These are phyloP conservation scores for Neurospora sp. DNA, from an alignment of 495 filamentous ascomycete genomes.

Conservation along the genomic window DNA sequence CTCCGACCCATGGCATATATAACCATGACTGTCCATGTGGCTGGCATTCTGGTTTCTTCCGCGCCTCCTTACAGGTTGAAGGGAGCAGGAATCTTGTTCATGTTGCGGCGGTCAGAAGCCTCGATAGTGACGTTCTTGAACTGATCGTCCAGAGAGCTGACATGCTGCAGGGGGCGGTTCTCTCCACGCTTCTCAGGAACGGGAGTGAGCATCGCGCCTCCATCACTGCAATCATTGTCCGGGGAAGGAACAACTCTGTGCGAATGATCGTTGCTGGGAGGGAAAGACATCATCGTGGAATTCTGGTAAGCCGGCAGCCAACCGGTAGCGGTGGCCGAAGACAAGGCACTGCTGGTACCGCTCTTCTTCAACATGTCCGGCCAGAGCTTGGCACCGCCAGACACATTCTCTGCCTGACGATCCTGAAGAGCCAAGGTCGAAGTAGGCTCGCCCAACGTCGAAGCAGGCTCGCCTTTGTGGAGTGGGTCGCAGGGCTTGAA, in stretches of 20 bases:
- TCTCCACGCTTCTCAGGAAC: constrained; percentile 28
- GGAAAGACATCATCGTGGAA: background rate
- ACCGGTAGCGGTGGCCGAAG: constrained; percentile 37
- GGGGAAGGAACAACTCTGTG: constrained; percentile 5
- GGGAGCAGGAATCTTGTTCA: background rate
- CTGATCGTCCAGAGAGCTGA: constrained; percentile 19
- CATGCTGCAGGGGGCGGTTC: constrained; percentile 27
- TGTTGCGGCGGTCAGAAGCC: constrained; percentile 4
- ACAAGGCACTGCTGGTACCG: constrained; percentile 31
- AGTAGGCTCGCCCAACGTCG: background rate
- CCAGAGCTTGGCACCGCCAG: constrained; percentile 25
- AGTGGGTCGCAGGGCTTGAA: constrained; percentile 24
- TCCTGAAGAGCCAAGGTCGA: constrained; percentile 9
- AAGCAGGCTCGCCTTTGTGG: constrained; percentile 7
- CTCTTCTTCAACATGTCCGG: constrained; percentile 34
- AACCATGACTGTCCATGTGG: background rate
- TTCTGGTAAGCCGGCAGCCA: constrained; percentile 27
- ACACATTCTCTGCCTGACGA: constrained; percentile 10
- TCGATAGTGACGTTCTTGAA: constrained; percentile 16
- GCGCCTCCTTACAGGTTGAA: background rate
- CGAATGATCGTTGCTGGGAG: background rate
- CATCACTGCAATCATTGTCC: constrained; percentile 14
- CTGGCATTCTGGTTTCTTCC: background rate
- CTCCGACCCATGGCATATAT: background rate
- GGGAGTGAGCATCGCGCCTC: constrained; percentile 11